phyloP scores from a whole-genome alignment of 108 stramenopile genomes.

The Cyclotella baltica region DNA sequence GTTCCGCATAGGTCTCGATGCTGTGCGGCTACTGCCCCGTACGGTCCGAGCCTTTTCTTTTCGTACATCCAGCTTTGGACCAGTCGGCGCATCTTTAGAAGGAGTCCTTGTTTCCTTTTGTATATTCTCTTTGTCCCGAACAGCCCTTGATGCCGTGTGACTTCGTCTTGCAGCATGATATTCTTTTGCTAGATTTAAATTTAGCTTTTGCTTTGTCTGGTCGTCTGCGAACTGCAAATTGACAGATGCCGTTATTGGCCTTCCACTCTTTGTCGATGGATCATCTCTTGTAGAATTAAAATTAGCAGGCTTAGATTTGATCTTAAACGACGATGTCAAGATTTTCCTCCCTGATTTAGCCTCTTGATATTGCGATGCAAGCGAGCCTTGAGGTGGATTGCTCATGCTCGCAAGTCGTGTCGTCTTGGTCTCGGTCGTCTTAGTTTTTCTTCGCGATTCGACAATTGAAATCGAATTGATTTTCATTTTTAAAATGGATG shows the following conservation, averaged over 20 bases:
- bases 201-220: not conserved
- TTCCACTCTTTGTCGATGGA: not conserved
- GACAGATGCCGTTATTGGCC: no score
- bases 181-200: slow-evolving; percentile 14
- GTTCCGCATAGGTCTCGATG: not conserved
- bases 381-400: no score
- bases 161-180: slow-evolving; percentile 31
- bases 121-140: not conserved
- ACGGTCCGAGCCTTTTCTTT: no score
- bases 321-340: not conserved
- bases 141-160: slow-evolving; percentile 13
- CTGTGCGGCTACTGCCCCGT: no score
- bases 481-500: no score
- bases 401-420: no score
- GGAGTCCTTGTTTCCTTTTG: not conserved
- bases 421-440: no score
- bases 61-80: not conserved
- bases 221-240: no score
- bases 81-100: not conserved
- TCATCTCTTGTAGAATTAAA: not conserved
- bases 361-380: slow-evolving; percentile 21
- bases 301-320: not conserved
- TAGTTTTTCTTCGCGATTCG: no score
- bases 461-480: no score
- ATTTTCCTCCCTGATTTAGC: not conserved